These are phyloP conservation scores for Fusarium sp. DNA, from an alignment of 2,329 filamentous ascomycete genomes.

Conservation along the genomic window DNA sequence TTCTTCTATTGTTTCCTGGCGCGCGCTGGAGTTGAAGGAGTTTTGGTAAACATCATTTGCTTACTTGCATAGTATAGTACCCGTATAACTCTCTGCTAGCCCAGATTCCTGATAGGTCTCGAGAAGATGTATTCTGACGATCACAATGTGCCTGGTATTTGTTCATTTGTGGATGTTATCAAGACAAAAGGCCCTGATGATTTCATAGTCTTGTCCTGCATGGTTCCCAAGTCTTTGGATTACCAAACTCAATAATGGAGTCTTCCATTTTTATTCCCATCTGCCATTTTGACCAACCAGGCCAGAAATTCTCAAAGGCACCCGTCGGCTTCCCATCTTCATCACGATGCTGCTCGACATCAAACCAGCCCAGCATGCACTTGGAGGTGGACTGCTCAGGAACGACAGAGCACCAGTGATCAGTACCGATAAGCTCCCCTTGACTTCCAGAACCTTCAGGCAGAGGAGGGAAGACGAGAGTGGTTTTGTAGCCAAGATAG, in stretches of 20 bases:
- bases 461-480: conserved; percentile 64
- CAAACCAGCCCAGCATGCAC: conserved; percentile 61
- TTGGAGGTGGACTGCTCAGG: conserved; percentile 50
- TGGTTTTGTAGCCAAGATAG: conserved; percentile 59
- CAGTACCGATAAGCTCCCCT: conserved; percentile 61
- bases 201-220: conserved; percentile 44
- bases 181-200: neutral
- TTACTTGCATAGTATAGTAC: conserved; percentile 30
- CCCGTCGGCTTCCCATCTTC: conserved; percentile 39
- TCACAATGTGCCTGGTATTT: neutral
- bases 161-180: neutral
- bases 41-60: conserved; percentile 41
- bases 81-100: conserved; percentile 26
- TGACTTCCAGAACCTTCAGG: conserved; percentile 56
- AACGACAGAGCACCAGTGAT: conserved; percentile 59
- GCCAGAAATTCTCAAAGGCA: conserved; percentile 61
- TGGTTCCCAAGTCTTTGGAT: conserved; percentile 49
- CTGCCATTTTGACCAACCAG: conserved; percentile 60
- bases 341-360: conserved; percentile 58
- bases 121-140: conserved; percentile 40
- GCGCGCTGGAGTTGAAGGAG: conserved; percentile 46
- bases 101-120: conserved; percentile 5
- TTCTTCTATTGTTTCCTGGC: conserved; percentile 14
- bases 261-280: conserved; percentile 58
- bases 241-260: conserved; percentile 51